phyloP scores from a whole-genome alignment of 1,139 yeast genomes.

The Protomyces pachydermus region DNA sequence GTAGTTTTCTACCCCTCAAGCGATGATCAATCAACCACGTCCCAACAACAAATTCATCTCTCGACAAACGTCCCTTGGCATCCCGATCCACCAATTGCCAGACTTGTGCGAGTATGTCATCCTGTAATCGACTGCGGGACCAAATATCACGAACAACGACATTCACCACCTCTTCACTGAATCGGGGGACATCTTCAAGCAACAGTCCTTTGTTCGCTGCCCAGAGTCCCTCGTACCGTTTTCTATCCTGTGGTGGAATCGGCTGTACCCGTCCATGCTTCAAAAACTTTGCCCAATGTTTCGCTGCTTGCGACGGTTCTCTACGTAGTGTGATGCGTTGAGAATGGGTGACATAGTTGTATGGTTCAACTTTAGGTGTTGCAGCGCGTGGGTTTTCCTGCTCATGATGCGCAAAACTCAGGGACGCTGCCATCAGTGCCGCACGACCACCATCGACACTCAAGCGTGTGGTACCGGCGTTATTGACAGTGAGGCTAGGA shows the following conservation, averaged over 20 bases:
- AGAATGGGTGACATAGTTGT: conserved; percentile 11
- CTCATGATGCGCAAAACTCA: conserved; percentile 17
- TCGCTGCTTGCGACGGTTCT: conserved; percentile 1
- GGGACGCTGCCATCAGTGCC: conserved; percentile 15
- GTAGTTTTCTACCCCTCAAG: conserved; percentile 84
- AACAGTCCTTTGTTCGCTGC: conserved; percentile 56
- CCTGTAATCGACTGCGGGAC: conserved; percentile 68
- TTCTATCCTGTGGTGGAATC: conserved; percentile 65
- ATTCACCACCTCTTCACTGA: conserved; percentile 35
- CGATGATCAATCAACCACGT: conserved; percentile 97
- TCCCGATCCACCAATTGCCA: conserved; percentile 81
- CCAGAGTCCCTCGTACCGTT: conserved; percentile 89
- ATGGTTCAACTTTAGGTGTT: conserved; percentile 19
- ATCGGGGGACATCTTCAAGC: conserved; percentile 32
- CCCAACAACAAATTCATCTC: conserved; percentile 80
- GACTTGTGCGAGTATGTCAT: conserved; percentile 57
- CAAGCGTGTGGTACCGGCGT: neutral
- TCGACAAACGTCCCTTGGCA: conserved; percentile 68
- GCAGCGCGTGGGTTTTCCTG: conserved; percentile 13
- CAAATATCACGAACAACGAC: conserved; percentile 71
- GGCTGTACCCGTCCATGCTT: conserved; percentile 23
- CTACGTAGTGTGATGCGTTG: conserved; percentile 10
- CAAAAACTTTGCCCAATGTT: conserved; percentile 2
- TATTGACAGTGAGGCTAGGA: neutral
- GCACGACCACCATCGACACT: conserved; percentile 11